phyloP scores from a whole-genome alignment of 2,329 filamentous ascomycete species.

The Plectosphaerella cucumerina region DNA sequence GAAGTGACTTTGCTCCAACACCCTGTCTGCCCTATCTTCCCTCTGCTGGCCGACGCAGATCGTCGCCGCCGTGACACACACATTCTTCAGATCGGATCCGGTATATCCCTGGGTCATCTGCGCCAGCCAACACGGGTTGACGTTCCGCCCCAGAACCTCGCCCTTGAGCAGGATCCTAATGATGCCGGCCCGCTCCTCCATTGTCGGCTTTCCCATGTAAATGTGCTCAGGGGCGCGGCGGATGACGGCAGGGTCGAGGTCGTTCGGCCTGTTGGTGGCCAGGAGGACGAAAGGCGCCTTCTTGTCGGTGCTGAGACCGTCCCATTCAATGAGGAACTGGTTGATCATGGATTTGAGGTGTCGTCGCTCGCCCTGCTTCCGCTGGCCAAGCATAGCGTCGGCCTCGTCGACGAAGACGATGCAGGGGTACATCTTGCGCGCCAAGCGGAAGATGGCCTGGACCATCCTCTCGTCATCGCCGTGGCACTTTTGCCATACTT shows the following conservation, averaged over 20 bases:
- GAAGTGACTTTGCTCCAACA: too few relatives aligned
- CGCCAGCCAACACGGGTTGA: constrained; percentile 15
- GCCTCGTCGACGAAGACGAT: constrained; percentile 24
- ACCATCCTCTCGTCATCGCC: constrained; percentile 23
- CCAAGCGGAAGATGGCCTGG: constrained; percentile 19
- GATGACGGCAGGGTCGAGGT: constrained; percentile 35
- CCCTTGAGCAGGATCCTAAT: constrained; percentile 43
- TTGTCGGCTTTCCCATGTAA: constrained; percentile 41
- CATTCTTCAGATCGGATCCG: constrained; percentile 47
- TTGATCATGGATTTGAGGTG: constrained; percentile 7
- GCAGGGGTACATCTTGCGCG: constrained; percentile 17
- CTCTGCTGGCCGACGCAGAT: constrained; percentile 29
- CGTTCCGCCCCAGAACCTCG: constrained; percentile 26
- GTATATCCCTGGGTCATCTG: constrained; percentile 42
- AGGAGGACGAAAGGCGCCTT: constrained; percentile 17
- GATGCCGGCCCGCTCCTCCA: constrained; percentile 38
- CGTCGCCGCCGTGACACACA: constrained; percentile 44
- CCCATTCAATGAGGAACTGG: constrained; percentile 22
- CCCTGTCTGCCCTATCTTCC: too few relatives aligned
- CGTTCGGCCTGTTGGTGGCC: constrained; percentile 23
- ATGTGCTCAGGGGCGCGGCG: constrained; percentile 44
- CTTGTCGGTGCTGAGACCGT: constrained; percentile 14
- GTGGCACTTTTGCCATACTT: constrained; percentile 8
- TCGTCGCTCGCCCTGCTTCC: constrained; percentile 6
- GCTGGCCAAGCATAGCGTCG: constrained; percentile 13